Base-by-base conservation (phyloP, 495 filamentous ascomycete genomes). In the Emericellopsis terricola region DNA sequence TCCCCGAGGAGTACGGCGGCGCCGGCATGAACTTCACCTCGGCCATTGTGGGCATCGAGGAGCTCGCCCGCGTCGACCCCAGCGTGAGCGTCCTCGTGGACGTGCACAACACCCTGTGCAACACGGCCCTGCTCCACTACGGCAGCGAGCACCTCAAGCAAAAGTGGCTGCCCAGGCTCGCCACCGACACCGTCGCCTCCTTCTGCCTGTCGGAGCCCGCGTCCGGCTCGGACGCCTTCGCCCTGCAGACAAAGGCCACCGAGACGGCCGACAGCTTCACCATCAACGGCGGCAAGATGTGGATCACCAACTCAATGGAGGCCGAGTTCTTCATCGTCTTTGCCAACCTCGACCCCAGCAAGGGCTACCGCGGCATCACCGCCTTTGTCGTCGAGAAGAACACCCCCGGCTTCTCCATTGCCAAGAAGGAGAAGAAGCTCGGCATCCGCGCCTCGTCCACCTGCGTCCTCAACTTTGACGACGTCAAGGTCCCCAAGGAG, bases 371-470 rank as follows among this genome's bases (percentile, higher is more conserved):
- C 52, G 89, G 89, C 26, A 99, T 99, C 56, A 87, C 84, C 1
- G 86, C 87, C 28, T 96, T 99, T 54, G 69, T 99, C 42, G 73
- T 96, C 14, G 85, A 94, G 60, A 93, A 92, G 59, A 74, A 62
- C 44, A 80, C 73, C 32, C 75, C 77, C 37, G 89, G 89, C 3
- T 96, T 99, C 67, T 73, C 69, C 13, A 86, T 99, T 51, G 82
- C 89, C 14, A 99, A 99, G 71, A 99, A 99, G 65, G 89, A 99
- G 67, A 94, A 93, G 76, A 99, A 99, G 66, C 73, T 99, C 20
- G 89, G 89, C 28, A 99, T 99, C 59, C 73, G 67, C 36, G 89
- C 89, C 2, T 87, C 80, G 61, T 86, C 79, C 62, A 99, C 89
- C 15, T 99, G 89, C 56, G 84, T 91, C 30, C 66, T 99, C 48